Evolutionary conservation across 1,139 yeast genomes (phyloP).

Genomic region (Candida glucosophila): DNA sequence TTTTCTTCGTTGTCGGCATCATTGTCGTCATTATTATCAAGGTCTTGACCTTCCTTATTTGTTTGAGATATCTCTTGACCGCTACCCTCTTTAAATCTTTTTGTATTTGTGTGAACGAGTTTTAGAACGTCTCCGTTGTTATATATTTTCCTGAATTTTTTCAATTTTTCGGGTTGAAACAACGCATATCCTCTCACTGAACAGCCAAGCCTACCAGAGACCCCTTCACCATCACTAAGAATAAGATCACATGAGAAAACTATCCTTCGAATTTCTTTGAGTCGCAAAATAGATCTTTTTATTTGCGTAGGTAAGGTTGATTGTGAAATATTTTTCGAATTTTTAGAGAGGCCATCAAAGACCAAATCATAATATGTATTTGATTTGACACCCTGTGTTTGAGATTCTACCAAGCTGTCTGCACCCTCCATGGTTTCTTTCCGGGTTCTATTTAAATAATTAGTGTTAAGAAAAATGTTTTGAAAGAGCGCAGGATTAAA

Average conservation of each 20-base stretch:
- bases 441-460: constrained; percentile 13
- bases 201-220: constrained; percentile 44
- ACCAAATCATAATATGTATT: constrained; percentile 4
- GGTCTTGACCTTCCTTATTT: constrained; percentile 7
- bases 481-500: constrained; percentile 51
- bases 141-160: constrained; percentile 32
- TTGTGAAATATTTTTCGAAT: constrained; percentile 8
- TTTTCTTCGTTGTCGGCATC: constrained; percentile 23
- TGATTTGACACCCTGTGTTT: background rate
- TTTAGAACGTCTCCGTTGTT: constrained; percentile 42
- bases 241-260: constrained; percentile 52
- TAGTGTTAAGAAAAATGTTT: constrained; percentile 43
- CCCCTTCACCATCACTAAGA: constrained; percentile 27
- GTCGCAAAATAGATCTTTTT: constrained; percentile 40
- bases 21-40: constrained; percentile 1
- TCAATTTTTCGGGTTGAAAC: constrained; percentile 44
- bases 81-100: constrained; percentile 11
- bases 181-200: constrained; percentile 67
- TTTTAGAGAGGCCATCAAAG: constrained; percentile 8
- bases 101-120: constrained; percentile 45
- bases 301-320: constrained; percentile 41
- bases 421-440: constrained; percentile 5
- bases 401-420: constrained; percentile 1
- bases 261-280: constrained; percentile 55
- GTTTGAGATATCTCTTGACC: constrained; percentile 10